Percentiles rank a stretch among this genome's conserved stretches.
Evolutionary conservation across 1,284 basidiomycete genomes (phyloP).

Genomic region (Rhodofomes roseus): DNA sequence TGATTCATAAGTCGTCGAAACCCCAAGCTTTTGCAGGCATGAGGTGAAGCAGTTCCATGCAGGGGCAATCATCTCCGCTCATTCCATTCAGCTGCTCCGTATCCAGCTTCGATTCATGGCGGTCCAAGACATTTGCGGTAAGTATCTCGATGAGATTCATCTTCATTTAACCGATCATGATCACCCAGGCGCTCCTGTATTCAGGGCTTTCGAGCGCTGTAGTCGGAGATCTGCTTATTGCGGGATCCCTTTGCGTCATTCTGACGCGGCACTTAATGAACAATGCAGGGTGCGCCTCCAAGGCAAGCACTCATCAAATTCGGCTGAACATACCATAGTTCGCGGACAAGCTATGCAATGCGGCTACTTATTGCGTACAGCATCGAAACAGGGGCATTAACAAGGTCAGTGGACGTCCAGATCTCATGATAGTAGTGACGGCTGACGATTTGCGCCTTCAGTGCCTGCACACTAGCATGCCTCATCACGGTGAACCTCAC

Average conservation of each 20-base stretch:
- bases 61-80: background rate
- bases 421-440: background rate
- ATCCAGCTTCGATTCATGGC: background rate
- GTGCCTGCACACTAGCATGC: background rate
- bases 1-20: background rate
- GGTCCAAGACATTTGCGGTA: background rate
- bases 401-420: background rate
- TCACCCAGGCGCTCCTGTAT: background rate
- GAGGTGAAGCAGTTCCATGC: background rate
- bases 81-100: background rate
- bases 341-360: background rate
- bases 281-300: background rate
- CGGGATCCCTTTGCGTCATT: background rate
- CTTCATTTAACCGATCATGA: background rate
- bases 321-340: background rate
- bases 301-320: background rate
- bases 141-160: background rate
- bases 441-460: background rate
- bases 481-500: background rate
- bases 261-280: background rate
- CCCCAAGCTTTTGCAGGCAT: background rate
- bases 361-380: background rate
- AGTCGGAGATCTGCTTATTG: background rate
- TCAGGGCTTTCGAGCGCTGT: background rate
- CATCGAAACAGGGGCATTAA: background rate